Percentiles rank a stretch among this genome's conserved stretches.
Conservation (phyloP, 495 filamentous ascomycete species). For the Trichoderma erinaceum region DNA sequence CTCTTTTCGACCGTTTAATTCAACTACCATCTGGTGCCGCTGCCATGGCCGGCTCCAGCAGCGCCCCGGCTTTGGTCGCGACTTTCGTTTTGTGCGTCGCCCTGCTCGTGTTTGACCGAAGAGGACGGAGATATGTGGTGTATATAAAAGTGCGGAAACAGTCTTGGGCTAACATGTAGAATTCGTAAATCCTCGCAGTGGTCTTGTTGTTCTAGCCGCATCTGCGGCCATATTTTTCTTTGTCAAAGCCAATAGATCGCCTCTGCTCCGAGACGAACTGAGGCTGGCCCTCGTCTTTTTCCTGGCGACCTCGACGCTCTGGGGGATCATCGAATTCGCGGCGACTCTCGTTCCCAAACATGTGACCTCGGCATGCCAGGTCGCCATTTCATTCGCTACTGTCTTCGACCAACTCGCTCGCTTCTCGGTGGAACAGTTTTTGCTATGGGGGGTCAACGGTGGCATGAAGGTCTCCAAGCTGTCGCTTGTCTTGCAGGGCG, state of each 20-base stretch:
- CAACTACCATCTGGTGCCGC: constrained; percentile 23
- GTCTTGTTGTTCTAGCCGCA: constrained; percentile 47
- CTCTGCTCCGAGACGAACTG: constrained; percentile 50
- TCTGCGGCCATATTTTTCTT: constrained; percentile 46
- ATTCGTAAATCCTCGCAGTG: constrained; percentile 27
- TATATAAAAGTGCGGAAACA: not conserved
- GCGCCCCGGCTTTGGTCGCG: constrained; percentile 45
- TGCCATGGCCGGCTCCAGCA: constrained; percentile 41
- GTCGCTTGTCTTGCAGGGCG: constrained; percentile 34
- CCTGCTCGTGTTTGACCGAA: not conserved
- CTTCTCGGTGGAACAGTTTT: constrained; percentile 45
- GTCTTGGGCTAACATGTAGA: constrained; percentile 15
- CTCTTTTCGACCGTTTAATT: constrained; percentile 28
- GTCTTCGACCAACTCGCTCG: constrained; percentile 48
- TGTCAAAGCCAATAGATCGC: constrained; percentile 42
- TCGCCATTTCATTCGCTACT: constrained; percentile 42
- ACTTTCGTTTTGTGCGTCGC: constrained; percentile 50
- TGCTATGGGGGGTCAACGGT: constrained; percentile 42
- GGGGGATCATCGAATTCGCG: constrained; percentile 46
- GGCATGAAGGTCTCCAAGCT: constrained; percentile 25
- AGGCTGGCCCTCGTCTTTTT: constrained; percentile 57
- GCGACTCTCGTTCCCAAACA: constrained; percentile 38
- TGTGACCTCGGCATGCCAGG: constrained; percentile 41
- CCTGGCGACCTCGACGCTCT: constrained; percentile 43
- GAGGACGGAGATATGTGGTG: not conserved